Evolutionary conservation across 2,329 filamentous ascomycete species (phyloP).

Genomic region (Raffaelea arxii): DNA sequence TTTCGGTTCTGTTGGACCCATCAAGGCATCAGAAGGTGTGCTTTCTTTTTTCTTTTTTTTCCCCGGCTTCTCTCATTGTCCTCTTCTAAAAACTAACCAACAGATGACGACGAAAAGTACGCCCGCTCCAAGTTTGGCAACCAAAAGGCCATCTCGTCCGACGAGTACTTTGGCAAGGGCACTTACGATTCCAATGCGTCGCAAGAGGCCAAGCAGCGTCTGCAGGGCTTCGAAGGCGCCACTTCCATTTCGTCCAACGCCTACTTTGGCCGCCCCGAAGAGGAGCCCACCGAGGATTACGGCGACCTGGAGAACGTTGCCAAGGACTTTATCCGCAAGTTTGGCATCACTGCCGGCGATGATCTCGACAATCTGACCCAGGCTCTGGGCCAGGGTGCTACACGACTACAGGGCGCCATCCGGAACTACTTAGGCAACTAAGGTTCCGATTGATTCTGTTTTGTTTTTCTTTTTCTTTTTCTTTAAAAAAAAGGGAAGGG

Average conservation of each 20-base stretch:
- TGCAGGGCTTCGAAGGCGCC: conserved; percentile 90
- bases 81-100: conserved; percentile 13
- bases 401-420: conserved; percentile 68
- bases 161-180: conserved; percentile 95
- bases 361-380: conserved; percentile 85
- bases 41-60: background rate
- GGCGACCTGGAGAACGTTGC: conserved; percentile 88
- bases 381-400: conserved; percentile 76
- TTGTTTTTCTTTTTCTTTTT: background rate
- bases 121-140: conserved; percentile 79
- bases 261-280: conserved; percentile 91
- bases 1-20: conserved; percentile 75
- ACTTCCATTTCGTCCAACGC: conserved; percentile 89
- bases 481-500: background rate
- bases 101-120: conserved; percentile 70
- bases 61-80: background rate
- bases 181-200: conserved; percentile 71
- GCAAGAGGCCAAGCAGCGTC: conserved; percentile 74
- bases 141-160: conserved; percentile 94
- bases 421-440: conserved; percentile 54
- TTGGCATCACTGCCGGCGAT: conserved; percentile 90
- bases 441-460: conserved; percentile 7
- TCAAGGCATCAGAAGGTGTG: conserved; percentile 57
- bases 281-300: conserved; percentile 63
- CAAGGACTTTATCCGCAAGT: conserved; percentile 91